Base-by-base conservation (phyloP, 192 early-diverging fungal species). In the Chytriomyces hyalinus region DNA sequence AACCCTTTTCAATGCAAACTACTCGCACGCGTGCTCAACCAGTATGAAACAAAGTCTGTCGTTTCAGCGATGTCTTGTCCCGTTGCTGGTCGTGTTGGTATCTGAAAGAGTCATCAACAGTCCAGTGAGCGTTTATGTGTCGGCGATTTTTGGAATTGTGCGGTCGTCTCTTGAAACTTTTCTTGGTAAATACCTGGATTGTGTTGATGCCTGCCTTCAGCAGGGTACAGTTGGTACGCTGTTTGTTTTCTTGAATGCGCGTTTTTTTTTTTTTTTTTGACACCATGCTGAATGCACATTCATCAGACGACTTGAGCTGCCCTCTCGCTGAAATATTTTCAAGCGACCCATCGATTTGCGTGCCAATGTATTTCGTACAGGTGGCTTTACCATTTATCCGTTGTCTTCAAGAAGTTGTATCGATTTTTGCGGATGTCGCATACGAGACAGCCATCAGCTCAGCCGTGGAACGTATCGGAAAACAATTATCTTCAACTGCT, bases 31-130 rank as follows among this genome's bases (percentile, higher is more conserved):
- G 9, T 9, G 50, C 9, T 49, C 10, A 9, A 47, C 67, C 47
- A 26, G 64, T 20, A 59, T 36, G 43, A 57, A 24, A 1, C 49
- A 9, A 20, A 59, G 1, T 71, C 36, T 71, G 9, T 71, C 70
- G 49, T 71, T 71, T 43, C 70, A 71, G 36, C 49, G 70, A 9
- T 10, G 24, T 26, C 43, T 71, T 13, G 70, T 71, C 4, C 70
- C 70, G 10, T 36, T 71, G 15, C 7, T 71, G 1, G 53, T 71
- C 20, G 26, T 36, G 24, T 59, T 71, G 20, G 48, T 22, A 9
- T 59, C n/a, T 4, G 17, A 71, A 11, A 2, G 43, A 15, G 36
- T 71, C 17, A 53, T 36, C 43, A 26, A 43, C 36, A 26, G 20
- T 22, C 70, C 70, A 17, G 59, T 71, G 70, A 49, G 59, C 43